phyloP scores from a whole-genome alignment of 768 basidiomycete genomes.

The Tricholoma sp. region DNA sequence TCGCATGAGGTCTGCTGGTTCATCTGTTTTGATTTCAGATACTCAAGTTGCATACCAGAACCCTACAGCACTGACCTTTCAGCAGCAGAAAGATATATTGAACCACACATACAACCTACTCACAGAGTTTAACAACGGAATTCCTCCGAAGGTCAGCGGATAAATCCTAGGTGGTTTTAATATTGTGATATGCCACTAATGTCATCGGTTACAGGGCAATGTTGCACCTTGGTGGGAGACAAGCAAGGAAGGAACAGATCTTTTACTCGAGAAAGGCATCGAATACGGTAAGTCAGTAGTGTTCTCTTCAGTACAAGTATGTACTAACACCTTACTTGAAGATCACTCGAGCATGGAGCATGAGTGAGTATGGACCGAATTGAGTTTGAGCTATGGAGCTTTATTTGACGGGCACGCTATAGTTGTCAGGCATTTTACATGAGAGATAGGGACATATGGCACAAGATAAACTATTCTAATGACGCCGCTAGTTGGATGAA shows the following conservation, averaged over 20 bases:
- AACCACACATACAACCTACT: constrained; percentile 59
- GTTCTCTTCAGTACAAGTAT: background rate
- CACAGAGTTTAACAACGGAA: constrained; percentile 58
- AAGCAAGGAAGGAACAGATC: constrained; percentile 56
- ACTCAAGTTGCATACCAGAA: constrained; percentile 33
- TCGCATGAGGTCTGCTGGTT: constrained; percentile 50
- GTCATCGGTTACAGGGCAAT: constrained; percentile 29
- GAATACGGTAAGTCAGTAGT: constrained; percentile 49
- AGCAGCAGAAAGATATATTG: constrained; percentile 70
- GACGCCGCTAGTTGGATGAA: constrained; percentile 70
- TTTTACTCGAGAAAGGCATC: constrained; percentile 68
- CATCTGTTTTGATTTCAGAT: background rate
- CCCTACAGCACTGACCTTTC: constrained; percentile 49
- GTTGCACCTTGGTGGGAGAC: constrained; percentile 84
- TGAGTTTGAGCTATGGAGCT: background rate
- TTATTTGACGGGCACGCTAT: constrained; percentile 3
- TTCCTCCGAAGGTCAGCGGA: constrained; percentile 38
- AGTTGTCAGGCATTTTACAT: constrained; percentile 65
- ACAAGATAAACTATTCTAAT: constrained; percentile 61
- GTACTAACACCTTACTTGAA: background rate
- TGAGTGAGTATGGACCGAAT: constrained; percentile 22
- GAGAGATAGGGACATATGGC: constrained; percentile 66
- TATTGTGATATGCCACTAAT: background rate
- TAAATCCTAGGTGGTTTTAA: constrained; percentile 2
- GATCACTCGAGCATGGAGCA: constrained; percentile 9